A percentile compares a stretch with the other conserved stretches of the same genome.
Evolutionary conservation across 768 basidiomycete species (phyloP).

Genomic region (Exidia glandulosa): DNA sequence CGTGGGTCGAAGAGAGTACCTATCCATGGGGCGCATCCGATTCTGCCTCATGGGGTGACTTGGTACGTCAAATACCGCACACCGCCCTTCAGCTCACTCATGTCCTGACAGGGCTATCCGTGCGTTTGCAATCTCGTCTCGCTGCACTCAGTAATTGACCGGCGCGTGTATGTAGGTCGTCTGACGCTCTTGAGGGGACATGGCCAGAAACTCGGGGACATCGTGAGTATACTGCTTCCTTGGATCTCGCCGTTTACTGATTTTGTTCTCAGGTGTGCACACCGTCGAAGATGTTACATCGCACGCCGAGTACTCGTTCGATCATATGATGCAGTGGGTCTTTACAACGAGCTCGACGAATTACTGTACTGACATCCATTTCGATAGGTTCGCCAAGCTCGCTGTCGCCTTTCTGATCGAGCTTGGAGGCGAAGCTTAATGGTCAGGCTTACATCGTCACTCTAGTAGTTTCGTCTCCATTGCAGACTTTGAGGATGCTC

Average conservation of each 20-base stretch:
- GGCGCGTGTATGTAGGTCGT: background rate
- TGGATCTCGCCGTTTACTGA: background rate
- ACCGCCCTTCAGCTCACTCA: background rate
- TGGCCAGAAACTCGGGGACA: background rate
- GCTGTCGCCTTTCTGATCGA: background rate
- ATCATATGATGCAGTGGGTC: background rate
- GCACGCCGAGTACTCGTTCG: background rate
- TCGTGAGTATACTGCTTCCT: background rate
- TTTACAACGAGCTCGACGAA: background rate
- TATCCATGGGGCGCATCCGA: background rate
- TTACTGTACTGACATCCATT: background rate
- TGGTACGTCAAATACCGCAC: background rate
- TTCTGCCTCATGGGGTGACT: background rate
- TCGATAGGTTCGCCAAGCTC: background rate
- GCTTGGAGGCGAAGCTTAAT: background rate
- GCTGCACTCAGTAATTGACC: background rate
- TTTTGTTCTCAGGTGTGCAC: background rate
- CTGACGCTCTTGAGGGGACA: background rate
- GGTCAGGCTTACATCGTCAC: no score
- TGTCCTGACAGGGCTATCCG: background rate
- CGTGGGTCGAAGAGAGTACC: background rate
- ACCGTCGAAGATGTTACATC: background rate
- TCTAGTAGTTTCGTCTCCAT: no score
- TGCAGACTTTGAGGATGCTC: no score
- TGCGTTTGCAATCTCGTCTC: background rate